These are phyloP conservation scores for Apiospora hydei DNA, from an alignment of 2,329 filamentous ascomycete genomes.

Conservation along the genomic window DNA sequence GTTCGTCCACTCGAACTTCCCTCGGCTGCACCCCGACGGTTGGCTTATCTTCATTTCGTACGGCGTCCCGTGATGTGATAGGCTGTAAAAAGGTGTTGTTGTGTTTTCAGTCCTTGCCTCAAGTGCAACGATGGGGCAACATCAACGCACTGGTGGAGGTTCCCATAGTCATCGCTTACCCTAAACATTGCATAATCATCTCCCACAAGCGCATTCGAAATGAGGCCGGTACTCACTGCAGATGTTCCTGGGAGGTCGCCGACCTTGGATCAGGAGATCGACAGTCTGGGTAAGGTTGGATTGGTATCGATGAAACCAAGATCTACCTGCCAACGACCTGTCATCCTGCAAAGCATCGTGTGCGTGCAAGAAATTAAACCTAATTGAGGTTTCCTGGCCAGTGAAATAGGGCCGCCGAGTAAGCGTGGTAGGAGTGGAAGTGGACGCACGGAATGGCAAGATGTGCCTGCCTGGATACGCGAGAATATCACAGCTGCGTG, in stretches of 20 bases:
- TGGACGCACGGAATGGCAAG: conserved; percentile 12
- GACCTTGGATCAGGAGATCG: background rate
- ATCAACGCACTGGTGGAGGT: background rate
- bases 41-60: background rate
- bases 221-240: background rate
- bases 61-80: background rate
- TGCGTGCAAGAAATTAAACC: background rate
- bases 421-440: background rate
- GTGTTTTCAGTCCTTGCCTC: background rate
- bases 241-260: background rate
- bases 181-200: background rate
- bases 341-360: conserved; percentile 9
- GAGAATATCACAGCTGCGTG: background rate
- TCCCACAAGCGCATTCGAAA: background rate
- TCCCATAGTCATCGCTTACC: background rate
- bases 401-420: background rate
- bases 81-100: background rate
- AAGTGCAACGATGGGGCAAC: background rate
- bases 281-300: conserved; percentile 16
- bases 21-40: background rate
- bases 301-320: conserved; percentile 14
- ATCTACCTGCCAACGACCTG: conserved; percentile 19
- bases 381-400: conserved; percentile 4
- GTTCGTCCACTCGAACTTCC: background rate
- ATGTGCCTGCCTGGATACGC: background rate